Conservation (phyloP, 225 moss, liverwort and hornwort genomes). For the Pseudisothecium myosuroides region DNA sequence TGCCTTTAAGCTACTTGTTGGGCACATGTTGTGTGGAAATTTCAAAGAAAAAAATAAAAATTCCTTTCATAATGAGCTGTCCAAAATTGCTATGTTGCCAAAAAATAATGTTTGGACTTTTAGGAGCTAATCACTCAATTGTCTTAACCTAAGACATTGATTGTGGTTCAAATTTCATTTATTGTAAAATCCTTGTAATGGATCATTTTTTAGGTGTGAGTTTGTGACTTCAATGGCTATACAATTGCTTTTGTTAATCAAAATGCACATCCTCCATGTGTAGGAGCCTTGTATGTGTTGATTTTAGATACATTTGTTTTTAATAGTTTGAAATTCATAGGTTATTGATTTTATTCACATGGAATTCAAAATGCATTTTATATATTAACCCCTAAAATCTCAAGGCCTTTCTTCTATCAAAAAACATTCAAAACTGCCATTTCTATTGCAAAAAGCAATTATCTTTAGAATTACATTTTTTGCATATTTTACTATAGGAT, state of each 20-base stretch:
- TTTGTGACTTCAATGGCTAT: background rate
- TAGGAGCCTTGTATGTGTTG: fast-evolving
- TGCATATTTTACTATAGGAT: background rate
- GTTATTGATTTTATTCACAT: background rate
- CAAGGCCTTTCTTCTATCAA: background rate
- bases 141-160: background rate
- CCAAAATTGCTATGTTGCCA: no score
- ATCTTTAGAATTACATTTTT: background rate
- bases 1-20: no score
- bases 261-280: background rate
- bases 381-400: fast-evolving
- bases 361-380: background rate
- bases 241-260: background rate
- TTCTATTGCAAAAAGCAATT: background rate
- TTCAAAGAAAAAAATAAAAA: no score
- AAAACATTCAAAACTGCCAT: fast-evolving
- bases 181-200: fast-evolving
- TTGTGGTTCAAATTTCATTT: background rate
- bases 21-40: no score
- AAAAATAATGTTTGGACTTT: no score
- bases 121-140: no score
- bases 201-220: no score
- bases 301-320: background rate
- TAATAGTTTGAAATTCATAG: background rate
- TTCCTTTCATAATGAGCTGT: no score